Base-by-base conservation (phyloP, 2,329 filamentous ascomycete species). In the Neonectria sp. region DNA sequence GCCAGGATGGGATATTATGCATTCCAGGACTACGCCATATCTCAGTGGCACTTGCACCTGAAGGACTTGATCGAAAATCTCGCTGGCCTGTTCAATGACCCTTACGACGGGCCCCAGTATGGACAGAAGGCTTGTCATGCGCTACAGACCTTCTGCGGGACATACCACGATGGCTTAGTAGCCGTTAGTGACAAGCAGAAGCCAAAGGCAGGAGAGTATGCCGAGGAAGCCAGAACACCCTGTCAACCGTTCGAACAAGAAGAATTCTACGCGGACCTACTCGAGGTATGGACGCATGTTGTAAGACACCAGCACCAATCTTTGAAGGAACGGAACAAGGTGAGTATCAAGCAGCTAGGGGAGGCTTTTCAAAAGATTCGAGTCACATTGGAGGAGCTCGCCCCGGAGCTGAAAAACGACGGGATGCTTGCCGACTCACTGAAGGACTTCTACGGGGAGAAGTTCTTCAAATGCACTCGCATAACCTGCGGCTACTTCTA, bases 401-500 rank as follows among this genome's bases (percentile, higher is more conserved):
- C 45, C 3, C 29, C 49, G 0, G 24, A 55, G 9, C 29, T 43
- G 4, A 27, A 62, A 2, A 21, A 60, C 2, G 3, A 24, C 3
- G 65, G 71, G 7, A 60, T 68, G 12, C 74, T 81, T 3, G 70
- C 70, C 2, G 63, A 33, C 0, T 56, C 7, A 0, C 43, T 78
- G 11, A 17, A 69, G 63, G 53, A 71, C 29, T 79, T 78, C 48
- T 85, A 86, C 63, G 83, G 84, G 6, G 35, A 68, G 4, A 78
- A 77, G 9, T 52, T 76, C 11, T 85, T 77, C 77, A 85, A 85
- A 63, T 86, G 84, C 69, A 65, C 73, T 2, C 79, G 77, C n/a
- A 75, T 81, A 11, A 79, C 73, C 2, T 86, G 84, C 71, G 75
- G 73, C 12, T 83, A 79, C 73, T 86, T 85, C 70, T 77, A 83